These are phyloP conservation scores for Hamamelis virginiana DNA, from an alignment of 164 flowering plant genomes.

Conservation along the genomic window DNA sequence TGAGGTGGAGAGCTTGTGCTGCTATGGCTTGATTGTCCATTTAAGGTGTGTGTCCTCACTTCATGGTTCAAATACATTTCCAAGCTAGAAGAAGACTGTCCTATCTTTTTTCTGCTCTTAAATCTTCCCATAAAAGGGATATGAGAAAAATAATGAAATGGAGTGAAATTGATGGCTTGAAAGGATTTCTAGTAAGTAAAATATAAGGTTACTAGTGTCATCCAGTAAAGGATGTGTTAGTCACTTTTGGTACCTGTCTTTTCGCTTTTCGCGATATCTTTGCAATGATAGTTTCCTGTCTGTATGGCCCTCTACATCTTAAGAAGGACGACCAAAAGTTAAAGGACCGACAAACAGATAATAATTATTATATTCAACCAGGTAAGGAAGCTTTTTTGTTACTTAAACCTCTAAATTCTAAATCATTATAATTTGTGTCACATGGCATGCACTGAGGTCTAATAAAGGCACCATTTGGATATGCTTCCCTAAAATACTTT, in stretches of 20 bases:
- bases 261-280: conserved; percentile 77
- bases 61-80: conserved; percentile 50
- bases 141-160: conserved; percentile 6
- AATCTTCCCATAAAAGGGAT: conserved; percentile 47
- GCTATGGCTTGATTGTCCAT: conserved; percentile 39
- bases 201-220: background rate
- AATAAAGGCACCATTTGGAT: too few species aligned
- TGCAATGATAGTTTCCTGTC: conserved; percentile 68
- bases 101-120: conserved; percentile 48
- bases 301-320: conserved; percentile 51
- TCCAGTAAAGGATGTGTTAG: background rate
- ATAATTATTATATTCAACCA: background rate
- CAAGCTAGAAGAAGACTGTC: conserved; percentile 31
- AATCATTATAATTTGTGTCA: too few species aligned
- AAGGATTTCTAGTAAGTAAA: background rate
- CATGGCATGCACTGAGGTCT: too few species aligned
- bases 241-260: conserved; percentile 57
- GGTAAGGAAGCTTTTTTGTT: background rate
- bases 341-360: background rate
- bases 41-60: conserved; percentile 28
- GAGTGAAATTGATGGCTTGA: background rate
- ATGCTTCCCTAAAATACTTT: too few species aligned
- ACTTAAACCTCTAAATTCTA: too few species aligned
- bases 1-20: conserved; percentile 44
- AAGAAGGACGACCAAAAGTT: conserved; percentile 1